These are phyloP conservation scores for Aureobasidium zeae DNA, from an alignment of 2,329 filamentous ascomycete genomes.

Conservation along the genomic window DNA sequence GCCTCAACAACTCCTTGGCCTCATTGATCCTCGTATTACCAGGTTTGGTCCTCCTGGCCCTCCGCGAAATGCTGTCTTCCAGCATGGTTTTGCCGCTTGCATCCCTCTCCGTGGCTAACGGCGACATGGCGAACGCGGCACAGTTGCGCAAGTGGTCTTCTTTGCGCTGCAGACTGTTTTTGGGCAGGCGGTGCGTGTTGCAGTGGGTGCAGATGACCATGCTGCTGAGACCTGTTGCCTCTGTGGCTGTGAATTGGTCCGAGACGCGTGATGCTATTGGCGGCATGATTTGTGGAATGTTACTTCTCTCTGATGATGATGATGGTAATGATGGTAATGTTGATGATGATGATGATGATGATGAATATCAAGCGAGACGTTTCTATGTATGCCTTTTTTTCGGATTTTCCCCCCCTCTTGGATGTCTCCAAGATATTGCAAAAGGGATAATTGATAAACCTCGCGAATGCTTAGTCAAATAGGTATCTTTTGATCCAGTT, in stretches of 20 bases:
- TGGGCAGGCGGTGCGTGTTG: not conserved
- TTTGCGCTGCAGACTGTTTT: constrained; percentile 2
- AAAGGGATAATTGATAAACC: too few species aligned
- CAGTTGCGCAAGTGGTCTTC: constrained; percentile 3
- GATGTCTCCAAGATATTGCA: too few species aligned
- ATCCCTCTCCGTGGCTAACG: not conserved
- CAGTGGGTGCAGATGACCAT: constrained; percentile 8
- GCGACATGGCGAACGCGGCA: not conserved
- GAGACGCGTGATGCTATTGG: constrained; percentile 4
- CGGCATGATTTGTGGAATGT: not conserved
- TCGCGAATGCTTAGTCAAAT: too few species aligned
- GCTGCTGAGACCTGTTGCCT: not conserved
- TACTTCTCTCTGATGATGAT: not conserved
- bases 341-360: too few species aligned
- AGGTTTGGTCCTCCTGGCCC: not conserved
- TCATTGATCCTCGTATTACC: not conserved
- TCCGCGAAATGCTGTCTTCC: not conserved
- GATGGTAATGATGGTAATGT: too few species aligned
- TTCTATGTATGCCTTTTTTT: too few species aligned
- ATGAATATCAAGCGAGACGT: too few species aligned
- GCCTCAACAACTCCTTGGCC: not conserved
- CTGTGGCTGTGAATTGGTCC: not conserved
- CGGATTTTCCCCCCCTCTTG: too few species aligned
- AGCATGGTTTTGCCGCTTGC: not conserved
- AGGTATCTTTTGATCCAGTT: too few species aligned